Percentiles rank a stretch among this genome's conserved stretches.
Evolutionary conservation across 2,329 filamentous ascomycete genomes (phyloP).

Genomic region (Cladorrhinum sp.): DNA sequence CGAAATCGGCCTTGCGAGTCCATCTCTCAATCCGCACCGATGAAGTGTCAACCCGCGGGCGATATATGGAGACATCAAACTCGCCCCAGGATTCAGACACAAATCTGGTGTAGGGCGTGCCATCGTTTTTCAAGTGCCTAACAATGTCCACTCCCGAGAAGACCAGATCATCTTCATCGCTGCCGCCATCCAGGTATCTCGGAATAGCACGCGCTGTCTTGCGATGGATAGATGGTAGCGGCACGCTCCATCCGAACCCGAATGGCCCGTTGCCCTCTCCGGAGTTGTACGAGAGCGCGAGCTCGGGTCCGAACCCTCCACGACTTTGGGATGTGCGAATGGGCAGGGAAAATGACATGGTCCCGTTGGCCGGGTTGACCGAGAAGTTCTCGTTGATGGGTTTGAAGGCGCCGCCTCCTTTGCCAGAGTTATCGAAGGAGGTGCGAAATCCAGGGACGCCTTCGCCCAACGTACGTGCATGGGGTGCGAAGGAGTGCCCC

Average conservation of each 20-base stretch:
- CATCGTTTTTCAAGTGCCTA: too few relatives aligned
- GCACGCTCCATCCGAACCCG: slow-evolving; percentile 7
- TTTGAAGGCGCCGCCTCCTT: too few relatives aligned
- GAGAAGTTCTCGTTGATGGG: slow-evolving; percentile 11
- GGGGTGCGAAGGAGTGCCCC: too few relatives aligned
- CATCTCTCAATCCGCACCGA: neutral
- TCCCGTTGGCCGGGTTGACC: slow-evolving; percentile 2
- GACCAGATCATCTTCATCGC: too few relatives aligned
- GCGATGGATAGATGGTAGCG: neutral
- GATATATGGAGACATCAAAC: too few relatives aligned
- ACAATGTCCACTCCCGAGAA: too few relatives aligned
- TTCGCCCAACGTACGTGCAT: too few relatives aligned
- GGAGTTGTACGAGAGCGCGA: slow-evolving; percentile 4
- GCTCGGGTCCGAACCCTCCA: neutral
- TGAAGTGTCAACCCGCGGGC: neutral
- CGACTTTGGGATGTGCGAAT: neutral
- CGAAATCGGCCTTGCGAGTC: neutral
- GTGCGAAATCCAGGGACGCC: too few relatives aligned
- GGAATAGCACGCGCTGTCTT: slow-evolving; percentile 5
- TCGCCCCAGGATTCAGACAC: too few relatives aligned
- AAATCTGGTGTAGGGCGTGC: too few relatives aligned
- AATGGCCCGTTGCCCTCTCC: slow-evolving; percentile 10
- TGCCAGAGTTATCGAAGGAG: too few relatives aligned
- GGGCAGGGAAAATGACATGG: neutral
- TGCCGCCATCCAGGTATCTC: slow-evolving; percentile 1